Conservation (phyloP, 345 rosid species). For the Salix exigua region DNA sequence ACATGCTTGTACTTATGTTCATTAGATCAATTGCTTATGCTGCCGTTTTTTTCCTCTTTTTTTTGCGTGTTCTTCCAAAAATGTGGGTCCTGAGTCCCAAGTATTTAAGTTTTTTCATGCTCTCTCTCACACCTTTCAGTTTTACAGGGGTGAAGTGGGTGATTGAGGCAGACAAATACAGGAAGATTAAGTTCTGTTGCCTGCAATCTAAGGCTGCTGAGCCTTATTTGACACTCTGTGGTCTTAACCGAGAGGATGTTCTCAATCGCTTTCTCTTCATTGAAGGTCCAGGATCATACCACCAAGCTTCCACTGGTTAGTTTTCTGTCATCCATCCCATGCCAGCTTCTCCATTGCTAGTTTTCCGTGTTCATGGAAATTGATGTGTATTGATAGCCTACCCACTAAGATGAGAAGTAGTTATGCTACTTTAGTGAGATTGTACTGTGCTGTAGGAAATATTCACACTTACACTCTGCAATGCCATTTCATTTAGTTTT, state of each 20-base stretch:
- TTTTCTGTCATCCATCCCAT: not conserved
- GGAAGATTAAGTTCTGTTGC: slow-evolving; percentile 91
- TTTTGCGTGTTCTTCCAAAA: not conserved
- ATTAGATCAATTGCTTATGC: not conserved
- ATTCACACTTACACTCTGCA: too few species aligned
- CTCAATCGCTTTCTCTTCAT: slow-evolving; percentile 68
- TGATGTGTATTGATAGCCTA: not conserved
- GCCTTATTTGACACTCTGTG: slow-evolving; percentile 68
- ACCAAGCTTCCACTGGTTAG: slow-evolving; percentile 84
- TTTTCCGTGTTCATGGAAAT: not conserved
- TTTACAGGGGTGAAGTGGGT: slow-evolving; percentile 86
- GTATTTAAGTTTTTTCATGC: not conserved
- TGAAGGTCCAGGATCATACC: slow-evolving; percentile 76
- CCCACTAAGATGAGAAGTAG: not conserved
- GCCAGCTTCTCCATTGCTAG: not conserved
- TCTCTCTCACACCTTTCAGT: not conserved
- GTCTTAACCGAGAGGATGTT: slow-evolving; percentile 72
- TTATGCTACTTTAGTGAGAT: not conserved
- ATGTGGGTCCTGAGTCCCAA: not conserved
- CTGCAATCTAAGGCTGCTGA: slow-evolving; percentile 85
- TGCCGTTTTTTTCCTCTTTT: not conserved
- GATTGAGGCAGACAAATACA: slow-evolving; percentile 66
- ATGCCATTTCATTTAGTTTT: too few species aligned
- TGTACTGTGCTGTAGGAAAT: not conserved
- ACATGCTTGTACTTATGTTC: too few species aligned